These are phyloP conservation scores for Globisporangium emineosum DNA, from an alignment of 352 stramenopile genomes.

Conservation along the genomic window DNA sequence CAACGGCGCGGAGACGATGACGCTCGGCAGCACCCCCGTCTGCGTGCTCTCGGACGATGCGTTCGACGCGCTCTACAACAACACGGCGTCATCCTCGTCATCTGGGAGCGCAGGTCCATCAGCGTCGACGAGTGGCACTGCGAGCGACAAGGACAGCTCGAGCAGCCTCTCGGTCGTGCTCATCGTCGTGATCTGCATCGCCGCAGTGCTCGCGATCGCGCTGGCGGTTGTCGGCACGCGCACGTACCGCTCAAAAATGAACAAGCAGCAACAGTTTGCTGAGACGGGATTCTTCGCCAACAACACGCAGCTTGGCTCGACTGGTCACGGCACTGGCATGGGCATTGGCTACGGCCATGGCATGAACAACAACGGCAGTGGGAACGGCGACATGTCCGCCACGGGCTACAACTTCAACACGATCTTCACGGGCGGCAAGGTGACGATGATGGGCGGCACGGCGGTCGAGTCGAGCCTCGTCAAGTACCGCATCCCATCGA, in stretches of 20 bases:
- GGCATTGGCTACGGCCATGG: slow-evolving; percentile 16
- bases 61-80: slow-evolving; percentile 49
- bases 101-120: slow-evolving; percentile 22
- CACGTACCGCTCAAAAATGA: slow-evolving; percentile 36
- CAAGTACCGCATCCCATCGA: slow-evolving; percentile 72
- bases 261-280: slow-evolving; percentile 20
- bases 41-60: slow-evolving; percentile 68
- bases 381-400: slow-evolving; percentile 15
- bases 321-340: slow-evolving; percentile 9
- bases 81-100: background rate
- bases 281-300: slow-evolving; percentile 56
- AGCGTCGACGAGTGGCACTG: slow-evolving; percentile 22
- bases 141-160: slow-evolving; percentile 14
- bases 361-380: slow-evolving; percentile 14
- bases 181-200: slow-evolving; percentile 54
- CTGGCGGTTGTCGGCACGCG: slow-evolving; percentile 53
- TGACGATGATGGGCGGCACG: slow-evolving; percentile 50
- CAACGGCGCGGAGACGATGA: slow-evolving; percentile 38
- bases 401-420: slow-evolving; percentile 42
- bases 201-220: slow-evolving; percentile 42
- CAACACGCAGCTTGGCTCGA: slow-evolving; percentile 31
- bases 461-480: slow-evolving; percentile 57
- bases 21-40: slow-evolving; percentile 30
- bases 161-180: slow-evolving; percentile 44
- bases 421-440: slow-evolving; percentile 52